Evolutionary conservation across 805 yeast species (phyloP).

Genomic region (Candida incommunis): DNA sequence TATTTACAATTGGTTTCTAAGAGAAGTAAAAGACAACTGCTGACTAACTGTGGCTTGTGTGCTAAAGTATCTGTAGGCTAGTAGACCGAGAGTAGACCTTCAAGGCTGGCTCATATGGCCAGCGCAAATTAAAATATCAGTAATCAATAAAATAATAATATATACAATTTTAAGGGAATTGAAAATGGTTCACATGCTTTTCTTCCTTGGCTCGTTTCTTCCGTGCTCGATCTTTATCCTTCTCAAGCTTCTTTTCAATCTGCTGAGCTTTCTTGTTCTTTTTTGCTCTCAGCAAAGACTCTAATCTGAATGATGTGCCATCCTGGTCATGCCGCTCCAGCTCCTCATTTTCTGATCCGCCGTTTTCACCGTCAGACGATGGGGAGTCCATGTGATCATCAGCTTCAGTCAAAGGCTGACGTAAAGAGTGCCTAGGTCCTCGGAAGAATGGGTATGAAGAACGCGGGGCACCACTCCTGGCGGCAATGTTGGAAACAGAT

Average conservation of each 20-base stretch:
- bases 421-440: constrained; percentile 1
- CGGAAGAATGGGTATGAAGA: constrained; percentile 3
- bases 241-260: constrained; percentile 7
- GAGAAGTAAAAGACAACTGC: too few relatives aligned
- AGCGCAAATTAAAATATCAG: neutral
- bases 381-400: constrained; percentile 2
- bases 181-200: constrained; percentile 5
- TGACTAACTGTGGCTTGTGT: too few relatives aligned
- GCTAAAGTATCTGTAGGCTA: too few relatives aligned
- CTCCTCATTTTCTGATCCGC: neutral
- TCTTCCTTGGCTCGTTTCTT: neutral
- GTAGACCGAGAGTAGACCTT: too few relatives aligned
- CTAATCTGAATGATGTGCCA: constrained; percentile 22
- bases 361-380: neutral
- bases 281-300: constrained; percentile 19
- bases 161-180: constrained; percentile 8
- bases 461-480: neutral
- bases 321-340: constrained; percentile 2
- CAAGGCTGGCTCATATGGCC: too few relatives aligned
- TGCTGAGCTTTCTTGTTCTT: constrained; percentile 11
- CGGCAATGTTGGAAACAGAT: constrained; percentile 4
- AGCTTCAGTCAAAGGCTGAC: constrained; percentile 2
- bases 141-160: neutral
- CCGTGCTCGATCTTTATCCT: constrained; percentile 3
- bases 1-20: too few relatives aligned